Evolutionary conservation across 2,329 filamentous ascomycete genomes (phyloP).

Genomic region (Fusarium brevicatenulatum): DNA sequence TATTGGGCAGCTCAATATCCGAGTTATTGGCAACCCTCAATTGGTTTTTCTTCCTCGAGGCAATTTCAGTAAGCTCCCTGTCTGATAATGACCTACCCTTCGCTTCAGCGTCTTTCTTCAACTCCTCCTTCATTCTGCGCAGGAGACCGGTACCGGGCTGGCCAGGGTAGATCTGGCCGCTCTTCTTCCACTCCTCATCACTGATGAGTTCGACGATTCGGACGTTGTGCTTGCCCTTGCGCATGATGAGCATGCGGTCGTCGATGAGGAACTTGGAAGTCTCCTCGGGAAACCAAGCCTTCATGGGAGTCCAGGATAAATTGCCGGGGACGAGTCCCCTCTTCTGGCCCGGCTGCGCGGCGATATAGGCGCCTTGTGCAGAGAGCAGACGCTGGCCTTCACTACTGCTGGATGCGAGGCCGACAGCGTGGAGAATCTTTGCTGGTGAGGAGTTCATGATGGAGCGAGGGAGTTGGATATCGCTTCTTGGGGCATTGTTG

Average conservation of each 20-base stretch:
- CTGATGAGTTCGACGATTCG: slow-evolving; percentile 68
- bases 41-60: slow-evolving; percentile 28
- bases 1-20: slow-evolving; percentile 53
- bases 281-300: slow-evolving; percentile 66
- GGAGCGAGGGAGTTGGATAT: slow-evolving; percentile 68
- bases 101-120: slow-evolving; percentile 50
- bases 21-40: slow-evolving; percentile 54
- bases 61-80: slow-evolving; percentile 41
- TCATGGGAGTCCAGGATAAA: slow-evolving; percentile 70
- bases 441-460: slow-evolving; percentile 67
- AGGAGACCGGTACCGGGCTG: slow-evolving; percentile 61
- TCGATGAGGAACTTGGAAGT: slow-evolving; percentile 71
- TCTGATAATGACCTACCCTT: slow-evolving; percentile 46
- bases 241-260: slow-evolving; percentile 66
- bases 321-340: slow-evolving; percentile 59
- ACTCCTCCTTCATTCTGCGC: slow-evolving; percentile 54
- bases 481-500: slow-evolving; percentile 61
- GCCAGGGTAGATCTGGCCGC: slow-evolving; percentile 63
- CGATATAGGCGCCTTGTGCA: slow-evolving; percentile 69
- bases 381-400: slow-evolving; percentile 69
- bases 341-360: slow-evolving; percentile 58
- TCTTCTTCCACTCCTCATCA: slow-evolving; percentile 63
- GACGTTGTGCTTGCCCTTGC: slow-evolving; percentile 72
- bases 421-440: slow-evolving; percentile 68
- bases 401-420: slow-evolving; percentile 64